Base-by-base conservation (phyloP, 2,329 filamentous ascomycete genomes). In the Coniella vitis region DNA sequence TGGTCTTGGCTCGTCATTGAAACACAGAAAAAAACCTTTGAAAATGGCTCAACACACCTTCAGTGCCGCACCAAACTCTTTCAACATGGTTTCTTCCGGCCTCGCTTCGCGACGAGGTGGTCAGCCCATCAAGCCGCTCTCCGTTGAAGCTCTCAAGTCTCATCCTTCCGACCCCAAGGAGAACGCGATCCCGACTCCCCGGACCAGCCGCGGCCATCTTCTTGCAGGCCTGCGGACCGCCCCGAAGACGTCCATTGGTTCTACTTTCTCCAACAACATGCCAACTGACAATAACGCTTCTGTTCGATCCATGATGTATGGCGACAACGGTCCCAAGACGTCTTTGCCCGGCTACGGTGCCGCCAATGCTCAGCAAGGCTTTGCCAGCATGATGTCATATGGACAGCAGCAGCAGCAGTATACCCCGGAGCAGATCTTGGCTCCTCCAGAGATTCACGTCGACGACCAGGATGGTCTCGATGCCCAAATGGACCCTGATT, bases 21-120 rank as follows among this genome's bases (percentile, higher is more conserved):
- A n/a, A n/a, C n/a, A n/a, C n/a, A n/a, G n/a, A n/a, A n/a, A n/a
- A n/a, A n/a, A n/a, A n/a, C 90, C 93, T 10, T 5, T 5, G 10
- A 90, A 94, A 80, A 97, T 97, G 91, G 87, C 89, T 74, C 91
- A 89, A 76, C 87, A 84, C 76, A 79, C 84, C 69, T 87, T 87
- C 68, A 72, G 78, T 66, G 76, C 85, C 67, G 75, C 29, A 2
- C 32, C 79, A 64, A 79, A 79, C 68, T 84, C 81, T 60, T 76
- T 95, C 60, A 81, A 83, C 63, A 81, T 88, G 71, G 75, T 80
- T 71, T 75, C 81, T 54, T 81, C 86, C 57, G 87, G 90, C 62
- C 86, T 95, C 63, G 89, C 88, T 55, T 91, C 90, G 21, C 76
- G 78, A 60, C 85, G 93, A 57, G 88, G 94, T 63, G 87, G 88